phyloP scores from a whole-genome alignment of 257 asterid species.

The Primulina eburnea region DNA sequence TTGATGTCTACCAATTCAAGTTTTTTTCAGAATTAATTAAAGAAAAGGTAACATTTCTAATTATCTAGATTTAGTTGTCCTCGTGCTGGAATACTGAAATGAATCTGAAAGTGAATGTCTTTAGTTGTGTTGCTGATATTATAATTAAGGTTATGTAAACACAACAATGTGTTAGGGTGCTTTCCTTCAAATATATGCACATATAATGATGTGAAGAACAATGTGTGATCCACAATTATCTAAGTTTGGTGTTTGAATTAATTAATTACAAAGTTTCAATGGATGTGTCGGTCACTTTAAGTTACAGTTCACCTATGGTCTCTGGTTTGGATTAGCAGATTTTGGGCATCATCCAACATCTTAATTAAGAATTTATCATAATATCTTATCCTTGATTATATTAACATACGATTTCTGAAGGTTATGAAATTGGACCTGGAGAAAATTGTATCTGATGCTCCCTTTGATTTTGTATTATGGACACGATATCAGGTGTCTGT shows the following conservation, averaged over 20 bases:
- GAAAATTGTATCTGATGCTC: too few species aligned
- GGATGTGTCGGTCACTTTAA: not conserved
- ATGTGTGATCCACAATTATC: too few species aligned
- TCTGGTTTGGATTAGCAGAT: not conserved
- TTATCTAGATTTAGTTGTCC: slow-evolving; percentile 6
- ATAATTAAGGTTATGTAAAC: not conserved
- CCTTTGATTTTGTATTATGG: too few species aligned
- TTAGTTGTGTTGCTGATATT: not conserved
- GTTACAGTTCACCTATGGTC: not conserved
- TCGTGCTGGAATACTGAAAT: slow-evolving; percentile 5
- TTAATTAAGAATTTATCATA: too few species aligned
- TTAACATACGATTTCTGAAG: not conserved
- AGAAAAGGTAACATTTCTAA: slow-evolving; percentile 62
- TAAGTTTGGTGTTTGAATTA: too few species aligned
- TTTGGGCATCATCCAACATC: not conserved
- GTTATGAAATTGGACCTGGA: not conserved
- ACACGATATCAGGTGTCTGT: too few species aligned
- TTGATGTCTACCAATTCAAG: slow-evolving; percentile 91
- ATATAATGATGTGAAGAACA: too few species aligned
- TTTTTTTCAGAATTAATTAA: slow-evolving; percentile 80
- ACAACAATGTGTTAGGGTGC: not conserved
- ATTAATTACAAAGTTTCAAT: too few species aligned
- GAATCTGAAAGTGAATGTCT: slow-evolving; percentile 1
- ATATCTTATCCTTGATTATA: too few species aligned
- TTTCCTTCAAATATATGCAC: too few species aligned